Base-by-base conservation (phyloP, 345 rosid species). In the Conringia planisiliqua region DNA sequence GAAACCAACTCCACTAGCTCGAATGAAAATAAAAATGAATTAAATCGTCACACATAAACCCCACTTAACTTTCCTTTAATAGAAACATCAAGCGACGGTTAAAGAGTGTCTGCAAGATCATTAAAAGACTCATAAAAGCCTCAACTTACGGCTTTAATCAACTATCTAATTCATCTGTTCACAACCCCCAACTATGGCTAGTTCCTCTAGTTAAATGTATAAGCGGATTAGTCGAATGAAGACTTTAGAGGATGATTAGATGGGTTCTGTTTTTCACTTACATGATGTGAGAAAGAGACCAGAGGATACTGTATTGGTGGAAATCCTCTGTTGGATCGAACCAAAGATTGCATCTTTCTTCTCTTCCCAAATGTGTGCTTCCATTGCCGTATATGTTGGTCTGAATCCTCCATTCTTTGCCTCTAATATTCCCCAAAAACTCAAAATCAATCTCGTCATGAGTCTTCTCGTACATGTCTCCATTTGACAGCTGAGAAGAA, bases 381-480 rank as follows among this genome's bases (percentile, higher is more conserved):
- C 99, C 97, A 78, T 95, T 90, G 10, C 97, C 97, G 61, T 92
- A 95, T 52, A 92, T 65, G 69, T 95, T 95, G 12, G 99, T 95
- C 82, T 95, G 97, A 82, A 95, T 88, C 87, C 97, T 95, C 99
- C 99, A 95, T 55, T 95, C 88, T 79, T 86, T 90, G 73, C 99
- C 99, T 86, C 97, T 89, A 26, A 92, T 92, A 78, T 95, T 95
- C n/a, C 99, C 99, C 85, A 92, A 70, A 80, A 95, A 95, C 86
- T 95, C 99, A 58, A 90, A 95, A 82, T 95, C 99, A 67, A 95
- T 95, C 76, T 95, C 99, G 58, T 95, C 99, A 39, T 95, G 97
- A 81, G 90, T 95, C 87, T 86, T 95, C 91, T 92, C 86, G 52
- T 81, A 92, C 10, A 83, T 79, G 66, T 92, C 99, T 7, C 97